phyloP scores from a whole-genome alignment of 2,329 filamentous ascomycete species.

The Scedosporium minutisporum region DNA sequence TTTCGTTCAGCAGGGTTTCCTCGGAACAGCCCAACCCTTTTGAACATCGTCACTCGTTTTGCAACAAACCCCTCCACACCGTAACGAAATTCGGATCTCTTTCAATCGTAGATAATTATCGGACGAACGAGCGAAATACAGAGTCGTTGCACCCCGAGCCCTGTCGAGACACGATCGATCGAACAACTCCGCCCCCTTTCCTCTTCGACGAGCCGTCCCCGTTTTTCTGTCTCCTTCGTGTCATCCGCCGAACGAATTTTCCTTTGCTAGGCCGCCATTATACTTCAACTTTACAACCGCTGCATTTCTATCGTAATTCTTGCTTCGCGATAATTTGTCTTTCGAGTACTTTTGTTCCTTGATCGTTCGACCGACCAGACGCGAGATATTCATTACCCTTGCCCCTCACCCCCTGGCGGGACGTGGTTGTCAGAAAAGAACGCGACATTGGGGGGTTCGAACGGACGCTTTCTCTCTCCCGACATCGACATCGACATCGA shows the following conservation, averaged over 20 bases:
- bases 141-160: not conserved
- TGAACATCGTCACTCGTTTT: constrained; percentile 4
- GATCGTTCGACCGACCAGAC: not conserved
- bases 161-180: not conserved
- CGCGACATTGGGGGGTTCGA: not conserved
- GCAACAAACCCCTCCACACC: not conserved
- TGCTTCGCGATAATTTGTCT: not conserved
- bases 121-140: not conserved
- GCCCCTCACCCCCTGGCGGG: not conserved
- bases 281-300: not conserved
- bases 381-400: not conserved
- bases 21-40: not conserved
- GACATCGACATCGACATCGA: not conserved
- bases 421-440: not conserved
- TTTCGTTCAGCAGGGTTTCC: not conserved
- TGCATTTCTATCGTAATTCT: not conserved
- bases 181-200: not conserved
- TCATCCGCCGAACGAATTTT: no score
- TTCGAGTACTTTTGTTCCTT: not conserved
- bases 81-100: not conserved
- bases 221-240: no score
- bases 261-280: no score
- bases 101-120: not conserved
- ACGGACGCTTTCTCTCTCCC: not conserved
- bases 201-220: no score